These are phyloP conservation scores for Ophiostoma sp. DNA, from an alignment of 2,329 filamentous ascomycete genomes.

Conservation along the genomic window DNA sequence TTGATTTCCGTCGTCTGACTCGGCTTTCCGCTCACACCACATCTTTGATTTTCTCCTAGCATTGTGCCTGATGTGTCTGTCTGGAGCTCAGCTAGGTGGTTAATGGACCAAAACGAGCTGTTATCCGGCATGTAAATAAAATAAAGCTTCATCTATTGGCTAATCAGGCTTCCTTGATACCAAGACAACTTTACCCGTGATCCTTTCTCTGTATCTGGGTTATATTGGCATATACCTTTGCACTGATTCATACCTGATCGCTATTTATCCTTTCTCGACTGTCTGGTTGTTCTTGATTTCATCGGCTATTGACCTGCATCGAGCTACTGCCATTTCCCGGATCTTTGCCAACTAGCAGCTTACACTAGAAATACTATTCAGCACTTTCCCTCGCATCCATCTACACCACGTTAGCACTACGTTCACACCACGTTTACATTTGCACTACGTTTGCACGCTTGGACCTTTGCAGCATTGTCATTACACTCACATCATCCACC, in stretches of 20 bases:
- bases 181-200: not conserved
- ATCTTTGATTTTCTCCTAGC: not conserved
- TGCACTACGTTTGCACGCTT: not conserved
- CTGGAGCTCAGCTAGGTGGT: too few relatives aligned
- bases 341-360: constrained; percentile 1
- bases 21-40: not conserved
- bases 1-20: not conserved
- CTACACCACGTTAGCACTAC: not conserved
- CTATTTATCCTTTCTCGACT: too few relatives aligned
- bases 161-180: not conserved
- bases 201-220: not conserved
- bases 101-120: not conserved
- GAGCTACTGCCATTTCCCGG: not conserved
- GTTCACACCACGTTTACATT: not conserved
- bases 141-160: constrained; percentile 5
- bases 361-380: constrained; percentile 3
- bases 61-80: too few relatives aligned
- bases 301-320: constrained; percentile 9
- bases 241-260: too few relatives aligned
- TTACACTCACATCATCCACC: not conserved
- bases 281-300: not conserved
- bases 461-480: too few relatives aligned
- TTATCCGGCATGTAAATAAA: not conserved
- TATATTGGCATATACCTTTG: too few relatives aligned
- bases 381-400: not conserved